These are phyloP conservation scores for Aspergillus leporis DNA, from an alignment of 495 filamentous ascomycete species.

Conservation along the genomic window DNA sequence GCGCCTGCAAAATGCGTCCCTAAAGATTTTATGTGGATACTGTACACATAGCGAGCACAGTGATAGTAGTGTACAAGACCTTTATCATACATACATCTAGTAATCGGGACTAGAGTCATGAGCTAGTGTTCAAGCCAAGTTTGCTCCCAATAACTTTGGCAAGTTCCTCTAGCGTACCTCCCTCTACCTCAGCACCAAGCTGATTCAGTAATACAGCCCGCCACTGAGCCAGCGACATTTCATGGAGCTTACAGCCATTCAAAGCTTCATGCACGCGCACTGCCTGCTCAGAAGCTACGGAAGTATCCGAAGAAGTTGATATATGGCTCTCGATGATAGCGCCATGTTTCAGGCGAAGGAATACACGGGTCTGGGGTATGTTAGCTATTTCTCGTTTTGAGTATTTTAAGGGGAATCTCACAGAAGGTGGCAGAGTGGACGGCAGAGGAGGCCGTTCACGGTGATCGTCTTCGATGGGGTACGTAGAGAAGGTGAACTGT, in stretches of 20 bases:
- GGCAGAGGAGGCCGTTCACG: constrained; percentile 51
- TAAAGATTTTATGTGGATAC: too few species aligned
- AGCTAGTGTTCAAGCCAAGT: constrained; percentile 13
- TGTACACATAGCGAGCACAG: neutral
- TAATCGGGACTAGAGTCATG: neutral
- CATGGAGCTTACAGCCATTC: constrained; percentile 43
- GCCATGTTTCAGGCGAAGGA: constrained; percentile 45
- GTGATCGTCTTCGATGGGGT: constrained; percentile 53
- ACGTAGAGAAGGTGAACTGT: constrained; percentile 72
- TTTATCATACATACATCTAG: neutral
- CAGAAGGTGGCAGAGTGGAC: constrained; percentile 37
- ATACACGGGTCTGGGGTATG: constrained; percentile 35
- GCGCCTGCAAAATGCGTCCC: too few species aligned
- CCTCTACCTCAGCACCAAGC: constrained; percentile 17
- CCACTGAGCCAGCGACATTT: constrained; percentile 39
- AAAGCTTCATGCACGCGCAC: constrained; percentile 36
- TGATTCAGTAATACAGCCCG: constrained; percentile 23
- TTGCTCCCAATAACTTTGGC: constrained; percentile 25
- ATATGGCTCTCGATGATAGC: constrained; percentile 47
- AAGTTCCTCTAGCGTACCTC: constrained; percentile 15
- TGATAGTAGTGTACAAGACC: neutral
- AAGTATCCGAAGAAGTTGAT: constrained; percentile 38
- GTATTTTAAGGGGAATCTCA: constrained; percentile 16
- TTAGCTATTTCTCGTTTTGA: neutral
- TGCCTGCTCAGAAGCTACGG: constrained; percentile 37